A percentile compares a stretch with the other conserved stretches of the same genome.
phyloP scores from a whole-genome alignment of 768 basidiomycete species.

The Serpula lacrymans region DNA sequence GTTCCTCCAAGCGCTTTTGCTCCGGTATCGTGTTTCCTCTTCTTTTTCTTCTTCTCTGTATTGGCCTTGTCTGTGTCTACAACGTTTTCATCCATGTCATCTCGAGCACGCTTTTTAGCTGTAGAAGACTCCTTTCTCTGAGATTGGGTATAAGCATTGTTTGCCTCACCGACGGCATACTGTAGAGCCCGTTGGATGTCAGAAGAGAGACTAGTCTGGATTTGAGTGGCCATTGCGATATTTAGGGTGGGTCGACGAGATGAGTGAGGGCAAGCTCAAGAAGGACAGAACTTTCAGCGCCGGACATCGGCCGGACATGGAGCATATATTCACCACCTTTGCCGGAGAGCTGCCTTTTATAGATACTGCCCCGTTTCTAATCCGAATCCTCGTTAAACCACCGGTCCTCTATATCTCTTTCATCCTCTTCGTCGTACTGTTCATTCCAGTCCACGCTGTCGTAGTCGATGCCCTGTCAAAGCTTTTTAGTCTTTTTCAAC shows the following conservation, averaged over 20 bases:
- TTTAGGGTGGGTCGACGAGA: slow-evolving; percentile 39
- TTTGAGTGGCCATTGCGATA: slow-evolving; percentile 20
- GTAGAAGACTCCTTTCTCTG: slow-evolving; percentile 22
- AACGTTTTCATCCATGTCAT: slow-evolving; percentile 6
- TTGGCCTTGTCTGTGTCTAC: slow-evolving; percentile 12
- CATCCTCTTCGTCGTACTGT: slow-evolving; percentile 54
- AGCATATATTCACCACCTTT: slow-evolving; percentile 1
- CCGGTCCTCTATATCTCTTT: slow-evolving; percentile 59
- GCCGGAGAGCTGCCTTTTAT: slow-evolving; percentile 18
- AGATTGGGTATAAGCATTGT: slow-evolving; percentile 32
- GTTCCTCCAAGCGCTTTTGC: slow-evolving; percentile 8
- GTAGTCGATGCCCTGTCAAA: slow-evolving; percentile 61
- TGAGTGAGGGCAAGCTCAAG: slow-evolving; percentile 40
- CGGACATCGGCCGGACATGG: background rate
- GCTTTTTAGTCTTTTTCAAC: background rate
- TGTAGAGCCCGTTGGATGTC: slow-evolving; percentile 52
- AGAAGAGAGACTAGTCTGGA: slow-evolving; percentile 28
- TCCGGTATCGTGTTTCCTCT: slow-evolving; percentile 21
- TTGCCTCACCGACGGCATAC: slow-evolving; percentile 44
- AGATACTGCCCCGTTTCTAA: slow-evolving; percentile 11
- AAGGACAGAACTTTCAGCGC: slow-evolving; percentile 1
- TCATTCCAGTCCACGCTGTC: slow-evolving; percentile 77
- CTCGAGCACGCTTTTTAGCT: slow-evolving; percentile 33
- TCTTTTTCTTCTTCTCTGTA: slow-evolving; percentile 28
- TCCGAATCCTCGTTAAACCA: slow-evolving; percentile 75